These are phyloP conservation scores for Backusella morwellensis DNA, from an alignment of 192 early-diverging fungal genomes.

Conservation along the genomic window DNA sequence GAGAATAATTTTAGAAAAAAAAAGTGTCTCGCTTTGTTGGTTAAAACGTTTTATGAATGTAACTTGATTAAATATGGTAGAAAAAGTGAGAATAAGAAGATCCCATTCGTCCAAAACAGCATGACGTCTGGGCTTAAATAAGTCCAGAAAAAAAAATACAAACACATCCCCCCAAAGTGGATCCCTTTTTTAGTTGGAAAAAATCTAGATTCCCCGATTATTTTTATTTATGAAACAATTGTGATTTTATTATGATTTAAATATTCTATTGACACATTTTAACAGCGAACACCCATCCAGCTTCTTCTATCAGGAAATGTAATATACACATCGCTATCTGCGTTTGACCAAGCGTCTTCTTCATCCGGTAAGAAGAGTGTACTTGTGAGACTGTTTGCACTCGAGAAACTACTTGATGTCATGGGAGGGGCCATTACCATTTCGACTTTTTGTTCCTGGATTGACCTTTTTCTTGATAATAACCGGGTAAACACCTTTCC, in stretches of 20 bases:
- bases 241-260: neutral
- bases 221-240: neutral
- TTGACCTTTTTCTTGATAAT: neutral
- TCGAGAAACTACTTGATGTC: neutral
- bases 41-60: neutral
- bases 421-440: neutral
- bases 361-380: neutral
- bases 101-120: neutral
- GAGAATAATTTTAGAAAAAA: neutral
- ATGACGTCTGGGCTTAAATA: neutral
- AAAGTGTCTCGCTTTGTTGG: neutral
- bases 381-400: neutral
- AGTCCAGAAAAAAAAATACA: neutral
- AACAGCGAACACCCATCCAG: neutral
- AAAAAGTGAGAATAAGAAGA: neutral
- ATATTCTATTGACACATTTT: neutral
- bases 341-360: neutral
- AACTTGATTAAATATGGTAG: neutral
- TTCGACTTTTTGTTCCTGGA: neutral
- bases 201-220: neutral
- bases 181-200: neutral
- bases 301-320: neutral
- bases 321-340: neutral
- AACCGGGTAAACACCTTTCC: neutral
- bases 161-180: neutral